phyloP scores from a whole-genome alignment of 805 yeast species.

The Metschnikowia santaceciliae region DNA sequence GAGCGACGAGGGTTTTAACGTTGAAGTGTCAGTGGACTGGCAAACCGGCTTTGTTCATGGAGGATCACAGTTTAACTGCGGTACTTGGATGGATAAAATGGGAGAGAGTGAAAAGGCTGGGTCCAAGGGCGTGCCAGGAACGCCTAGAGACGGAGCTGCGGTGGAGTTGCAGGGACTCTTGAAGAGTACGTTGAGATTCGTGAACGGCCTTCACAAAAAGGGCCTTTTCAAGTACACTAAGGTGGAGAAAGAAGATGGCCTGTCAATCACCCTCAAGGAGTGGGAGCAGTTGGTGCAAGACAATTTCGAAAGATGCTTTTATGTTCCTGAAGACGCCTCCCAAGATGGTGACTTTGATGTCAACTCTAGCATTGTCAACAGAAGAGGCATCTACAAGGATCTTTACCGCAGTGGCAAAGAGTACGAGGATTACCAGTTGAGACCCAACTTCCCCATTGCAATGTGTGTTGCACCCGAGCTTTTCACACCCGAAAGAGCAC shows the following conservation, averaged over 20 bases:
- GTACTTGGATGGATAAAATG: conserved; percentile 99
- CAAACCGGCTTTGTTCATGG: conserved; percentile 82
- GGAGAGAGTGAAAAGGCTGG: conserved; percentile 87
- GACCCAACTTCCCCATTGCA: conserved; percentile 92
- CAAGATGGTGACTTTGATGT: conserved; percentile 62
- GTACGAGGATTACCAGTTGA: conserved; percentile 87
- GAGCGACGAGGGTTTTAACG: conserved; percentile 90
- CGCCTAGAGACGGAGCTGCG: conserved; percentile 97
- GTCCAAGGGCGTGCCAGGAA: conserved; percentile 90
- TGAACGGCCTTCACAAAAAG: conserved; percentile 49
- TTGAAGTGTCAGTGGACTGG: conserved; percentile 82
- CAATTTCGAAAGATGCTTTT: conserved; percentile 77
- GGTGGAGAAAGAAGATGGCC: conserved; percentile 60
- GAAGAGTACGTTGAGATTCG: conserved; percentile 81
- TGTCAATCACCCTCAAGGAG: conserved; percentile 48
- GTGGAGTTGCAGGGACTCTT: conserved; percentile 85
- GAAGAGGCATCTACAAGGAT: conserved; percentile 94
- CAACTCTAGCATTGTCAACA: conserved; percentile 63
- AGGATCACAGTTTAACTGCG: conserved; percentile 90
- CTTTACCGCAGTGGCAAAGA: conserved; percentile 76
- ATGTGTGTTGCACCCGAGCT: conserved; percentile 94
- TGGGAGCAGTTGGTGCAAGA: conserved; percentile 72
- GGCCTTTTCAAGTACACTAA: conserved; percentile 55
- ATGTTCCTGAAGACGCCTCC: conserved; percentile 60
- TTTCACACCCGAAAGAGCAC: conserved; percentile 59